Conservation (phyloP, 106 monocot genomes). For the Cymbidium sinense region DNA sequence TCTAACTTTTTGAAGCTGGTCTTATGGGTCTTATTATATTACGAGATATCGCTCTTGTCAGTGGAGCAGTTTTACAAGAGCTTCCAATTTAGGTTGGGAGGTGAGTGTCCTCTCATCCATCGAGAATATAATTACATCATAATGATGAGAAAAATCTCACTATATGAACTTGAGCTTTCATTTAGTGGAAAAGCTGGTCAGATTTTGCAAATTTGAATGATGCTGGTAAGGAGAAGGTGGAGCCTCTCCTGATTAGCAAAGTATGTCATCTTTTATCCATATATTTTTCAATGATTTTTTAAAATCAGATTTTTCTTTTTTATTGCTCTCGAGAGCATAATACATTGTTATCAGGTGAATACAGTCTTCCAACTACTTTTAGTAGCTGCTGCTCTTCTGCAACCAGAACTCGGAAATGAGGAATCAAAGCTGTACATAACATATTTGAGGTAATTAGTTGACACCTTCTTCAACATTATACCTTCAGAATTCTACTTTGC, state of each 20-base stretch:
- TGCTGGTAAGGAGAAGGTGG: constrained; percentile 57
- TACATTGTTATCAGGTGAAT: constrained; percentile 55
- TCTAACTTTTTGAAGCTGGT: constrained; percentile 47
- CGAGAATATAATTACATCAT: neutral
- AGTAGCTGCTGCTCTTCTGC: constrained; percentile 86
- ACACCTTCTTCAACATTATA: neutral
- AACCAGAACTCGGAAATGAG: constrained; percentile 78
- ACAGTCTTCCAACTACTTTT: constrained; percentile 80
- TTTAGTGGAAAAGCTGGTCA: constrained; percentile 83
- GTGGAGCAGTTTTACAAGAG: constrained; percentile 79
- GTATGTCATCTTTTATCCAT: constrained; percentile 21
- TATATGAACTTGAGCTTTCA: neutral
- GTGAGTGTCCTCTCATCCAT: constrained; percentile 15
- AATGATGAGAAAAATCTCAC: neutral
- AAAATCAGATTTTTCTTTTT: neutral
- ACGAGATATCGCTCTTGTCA: constrained; percentile 71
- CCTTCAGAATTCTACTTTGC: neutral
- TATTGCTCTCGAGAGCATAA: neutral
- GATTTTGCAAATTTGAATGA: constrained; percentile 71
- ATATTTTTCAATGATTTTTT: neutral
- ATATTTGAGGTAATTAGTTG: constrained; percentile 61
- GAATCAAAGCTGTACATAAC: constrained; percentile 56
- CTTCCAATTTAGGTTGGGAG: constrained; percentile 80
- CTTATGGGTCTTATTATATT: constrained; percentile 69
- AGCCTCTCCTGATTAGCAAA: constrained; percentile 97